Percentiles rank a stretch among this genome's conserved stretches.
phyloP scores from a whole-genome alignment of 1,284 basidiomycete species.

The Inonotus obliquus region DNA sequence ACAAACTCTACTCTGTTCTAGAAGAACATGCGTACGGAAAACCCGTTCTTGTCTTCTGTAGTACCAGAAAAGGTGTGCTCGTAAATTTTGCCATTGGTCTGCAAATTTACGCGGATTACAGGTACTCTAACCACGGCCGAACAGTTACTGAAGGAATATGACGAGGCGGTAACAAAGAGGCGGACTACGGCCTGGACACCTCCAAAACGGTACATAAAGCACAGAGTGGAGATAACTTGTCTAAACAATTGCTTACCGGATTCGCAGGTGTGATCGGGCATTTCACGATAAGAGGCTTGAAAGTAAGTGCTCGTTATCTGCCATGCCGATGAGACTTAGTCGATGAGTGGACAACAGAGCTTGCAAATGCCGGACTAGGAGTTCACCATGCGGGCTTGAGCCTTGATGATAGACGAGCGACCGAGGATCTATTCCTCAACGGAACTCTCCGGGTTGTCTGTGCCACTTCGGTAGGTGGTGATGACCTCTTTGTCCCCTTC shows the following conservation, averaged over 20 bases:
- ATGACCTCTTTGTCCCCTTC: neutral
- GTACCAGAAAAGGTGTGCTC: constrained; percentile 73
- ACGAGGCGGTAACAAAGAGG: constrained; percentile 46
- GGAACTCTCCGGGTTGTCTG: constrained; percentile 64
- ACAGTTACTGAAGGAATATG: constrained; percentile 67
- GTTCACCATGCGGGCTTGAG: constrained; percentile 84
- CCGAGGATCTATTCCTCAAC: constrained; percentile 68
- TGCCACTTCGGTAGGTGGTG: constrained; percentile 61
- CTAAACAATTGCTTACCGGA: constrained; percentile 2
- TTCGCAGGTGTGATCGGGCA: constrained; percentile 36
- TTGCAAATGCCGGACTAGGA: constrained; percentile 66
- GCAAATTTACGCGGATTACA: constrained; percentile 24
- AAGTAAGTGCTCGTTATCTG: constrained; percentile 34
- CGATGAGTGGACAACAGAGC: constrained; percentile 37
- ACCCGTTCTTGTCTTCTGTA: constrained; percentile 81
- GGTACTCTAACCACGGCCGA: constrained; percentile 72
- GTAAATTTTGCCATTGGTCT: neutral
- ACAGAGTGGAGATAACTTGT: neutral
- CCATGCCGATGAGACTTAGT: neutral
- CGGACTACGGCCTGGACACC: constrained; percentile 60
- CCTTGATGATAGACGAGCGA: constrained; percentile 63
- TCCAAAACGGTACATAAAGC: constrained; percentile 40
- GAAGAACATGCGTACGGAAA: constrained; percentile 68
- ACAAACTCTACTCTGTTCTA: constrained; percentile 66
- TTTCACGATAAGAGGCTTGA: constrained; percentile 63